Conservation (phyloP, 805 yeast species). For the Kodamaea laetipori region DNA sequence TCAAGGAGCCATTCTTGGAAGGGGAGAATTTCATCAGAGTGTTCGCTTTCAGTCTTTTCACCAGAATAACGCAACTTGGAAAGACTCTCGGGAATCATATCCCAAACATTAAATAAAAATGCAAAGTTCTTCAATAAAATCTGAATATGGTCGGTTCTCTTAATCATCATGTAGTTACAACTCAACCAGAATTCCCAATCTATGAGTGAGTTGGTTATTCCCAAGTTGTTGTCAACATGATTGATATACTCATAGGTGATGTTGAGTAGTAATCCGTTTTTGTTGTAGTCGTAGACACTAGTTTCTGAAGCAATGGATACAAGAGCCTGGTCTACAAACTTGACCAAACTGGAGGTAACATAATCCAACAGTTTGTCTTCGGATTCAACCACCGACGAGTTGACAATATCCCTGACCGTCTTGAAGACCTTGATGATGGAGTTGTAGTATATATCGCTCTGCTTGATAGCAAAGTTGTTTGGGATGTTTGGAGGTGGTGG, state of each 20-base stretch:
- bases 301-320: conserved; percentile 36
- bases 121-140: conserved; percentile 65
- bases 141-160: conserved; percentile 58
- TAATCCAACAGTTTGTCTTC: conserved; percentile 21
- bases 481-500: conserved; percentile 14
- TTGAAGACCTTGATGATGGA: conserved; percentile 43
- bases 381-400: conserved; percentile 16
- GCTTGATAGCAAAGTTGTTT: conserved; percentile 20
- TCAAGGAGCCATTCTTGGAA: conserved; percentile 41
- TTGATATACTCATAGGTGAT: conserved; percentile 42
- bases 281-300: conserved; percentile 40
- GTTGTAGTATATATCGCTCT: conserved; percentile 37
- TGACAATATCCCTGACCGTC: conserved; percentile 39
- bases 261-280: conserved; percentile 42
- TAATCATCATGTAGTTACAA: conserved; percentile 59
- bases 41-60: too few species aligned
- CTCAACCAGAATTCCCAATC: conserved; percentile 81
- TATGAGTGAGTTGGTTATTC: conserved; percentile 27
- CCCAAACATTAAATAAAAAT: conserved; percentile 74
- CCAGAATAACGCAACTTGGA: conserved; percentile 13
- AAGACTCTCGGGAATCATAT: conserved; percentile 51
- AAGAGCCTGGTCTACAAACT: conserved; percentile 36
- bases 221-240: conserved; percentile 30
- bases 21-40: conserved; percentile 1
- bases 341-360: conserved; percentile 17